phyloP scores from a whole-genome alignment of 768 basidiomycete species.

The Lactarius quietus region DNA sequence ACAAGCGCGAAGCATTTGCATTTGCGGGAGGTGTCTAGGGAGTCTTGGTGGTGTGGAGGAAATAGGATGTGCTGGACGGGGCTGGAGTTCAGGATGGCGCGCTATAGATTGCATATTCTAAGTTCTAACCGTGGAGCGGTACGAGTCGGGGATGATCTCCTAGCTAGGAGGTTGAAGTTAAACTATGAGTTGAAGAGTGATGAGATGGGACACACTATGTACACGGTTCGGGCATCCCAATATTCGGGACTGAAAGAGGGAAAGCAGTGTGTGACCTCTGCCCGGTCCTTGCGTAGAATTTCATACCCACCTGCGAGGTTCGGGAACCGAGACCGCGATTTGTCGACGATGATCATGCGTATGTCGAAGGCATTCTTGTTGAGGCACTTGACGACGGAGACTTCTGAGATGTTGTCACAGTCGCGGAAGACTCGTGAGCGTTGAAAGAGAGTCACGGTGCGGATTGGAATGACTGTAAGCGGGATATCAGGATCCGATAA shows the following conservation, averaged over 20 bases:
- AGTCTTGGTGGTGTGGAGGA: conserved; percentile 63
- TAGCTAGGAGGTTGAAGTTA: conserved; percentile 31
- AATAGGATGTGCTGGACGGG: conserved; percentile 55
- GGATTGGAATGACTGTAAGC: conserved; percentile 33
- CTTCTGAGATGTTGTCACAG: conserved; percentile 37
- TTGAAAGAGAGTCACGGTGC: conserved; percentile 48
- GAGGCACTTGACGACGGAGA: conserved; percentile 53
- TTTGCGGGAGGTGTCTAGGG: conserved; percentile 48
- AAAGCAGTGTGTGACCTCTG: conserved; percentile 26
- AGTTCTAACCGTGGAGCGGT: conserved; percentile 52
- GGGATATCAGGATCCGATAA: neutral
- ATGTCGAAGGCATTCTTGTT: conserved; percentile 58
- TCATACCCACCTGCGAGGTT: conserved; percentile 54
- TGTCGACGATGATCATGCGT: conserved; percentile 52
- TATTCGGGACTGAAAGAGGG: conserved; percentile 38
- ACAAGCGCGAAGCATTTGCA: conserved; percentile 78
- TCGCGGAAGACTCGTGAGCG: conserved; percentile 34
- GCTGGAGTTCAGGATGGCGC: conserved; percentile 31
- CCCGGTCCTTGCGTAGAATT: conserved; percentile 53
- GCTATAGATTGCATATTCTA: conserved; percentile 38
- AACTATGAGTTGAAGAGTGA: neutral
- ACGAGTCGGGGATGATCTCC: conserved; percentile 66
- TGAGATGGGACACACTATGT: conserved; percentile 29
- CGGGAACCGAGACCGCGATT: conserved; percentile 12
- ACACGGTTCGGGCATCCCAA: conserved; percentile 65